Percentiles rank a stretch among this genome's conserved stretches.
Evolutionary conservation across 305 asterid species (phyloP).

Genomic region (Fraxinus velutina): DNA sequence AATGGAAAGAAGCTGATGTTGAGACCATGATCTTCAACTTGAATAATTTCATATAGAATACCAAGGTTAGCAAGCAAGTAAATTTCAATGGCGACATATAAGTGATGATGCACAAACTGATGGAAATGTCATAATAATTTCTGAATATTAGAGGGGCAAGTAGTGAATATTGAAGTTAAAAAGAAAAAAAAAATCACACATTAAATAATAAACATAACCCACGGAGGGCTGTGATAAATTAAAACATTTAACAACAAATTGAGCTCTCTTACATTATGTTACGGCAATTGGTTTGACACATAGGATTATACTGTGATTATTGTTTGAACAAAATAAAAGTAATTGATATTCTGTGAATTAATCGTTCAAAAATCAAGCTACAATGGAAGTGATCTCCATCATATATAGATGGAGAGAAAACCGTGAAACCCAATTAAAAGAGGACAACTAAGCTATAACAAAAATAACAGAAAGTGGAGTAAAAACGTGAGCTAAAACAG

Average conservation of each 20-base stretch:
- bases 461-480: too few species aligned
- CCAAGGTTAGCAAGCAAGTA: constrained; percentile 14
- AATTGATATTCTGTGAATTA: too few species aligned
- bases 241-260: constrained; percentile 55
- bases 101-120: not conserved
- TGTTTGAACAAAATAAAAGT: not conserved
- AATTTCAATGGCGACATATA: not conserved
- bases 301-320: constrained; percentile 39
- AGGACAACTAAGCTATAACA: too few species aligned
- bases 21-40: constrained; percentile 70
- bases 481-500: too few species aligned
- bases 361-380: too few species aligned
- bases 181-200: not conserved
- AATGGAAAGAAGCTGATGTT: constrained; percentile 67
- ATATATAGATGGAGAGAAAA: too few species aligned
- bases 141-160: constrained; percentile 9
- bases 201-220: constrained; percentile 39
- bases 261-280: constrained; percentile 51
- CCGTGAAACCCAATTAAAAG: too few species aligned
- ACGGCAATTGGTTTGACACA: constrained; percentile 70
- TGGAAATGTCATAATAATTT: not conserved
- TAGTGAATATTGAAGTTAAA: not conserved
- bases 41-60: constrained; percentile 17
- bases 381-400: too few species aligned
- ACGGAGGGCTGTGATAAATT: constrained; percentile 54